A percentile compares a stretch with the other conserved stretches of the same genome.
phyloP scores from a whole-genome alignment of 352 stramenopile genomes.

The Hyaloperonospora arabidopsidis region DNA sequence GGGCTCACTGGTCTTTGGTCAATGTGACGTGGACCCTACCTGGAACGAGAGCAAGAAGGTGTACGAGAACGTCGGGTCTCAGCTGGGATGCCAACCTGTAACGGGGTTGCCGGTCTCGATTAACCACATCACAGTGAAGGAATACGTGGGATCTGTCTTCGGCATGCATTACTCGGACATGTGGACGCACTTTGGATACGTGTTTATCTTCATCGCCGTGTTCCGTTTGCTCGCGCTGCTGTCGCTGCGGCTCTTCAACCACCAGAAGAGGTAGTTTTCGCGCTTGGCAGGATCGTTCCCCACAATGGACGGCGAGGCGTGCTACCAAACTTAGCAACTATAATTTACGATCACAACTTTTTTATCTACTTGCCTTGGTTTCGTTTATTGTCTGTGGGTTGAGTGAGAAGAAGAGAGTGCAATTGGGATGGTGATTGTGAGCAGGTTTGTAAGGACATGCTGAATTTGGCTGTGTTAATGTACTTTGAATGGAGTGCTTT shows the following conservation, averaged over 20 bases:
- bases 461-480: too few species aligned
- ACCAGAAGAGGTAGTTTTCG: slow-evolving; percentile 1
- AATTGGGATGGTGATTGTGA: too few species aligned
- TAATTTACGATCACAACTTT: too few species aligned
- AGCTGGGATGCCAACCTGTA: slow-evolving; percentile 16
- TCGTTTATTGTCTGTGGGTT: too few species aligned
- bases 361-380: too few species aligned
- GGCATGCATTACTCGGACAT: slow-evolving; percentile 23
- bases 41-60: slow-evolving; percentile 15
- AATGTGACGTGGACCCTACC: slow-evolving; percentile 22
- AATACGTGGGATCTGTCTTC: slow-evolving; percentile 20
- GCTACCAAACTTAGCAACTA: too few species aligned
- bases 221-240: slow-evolving; percentile 1
- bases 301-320: too few species aligned
- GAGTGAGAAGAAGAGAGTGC: too few species aligned
- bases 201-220: slow-evolving; percentile 11
- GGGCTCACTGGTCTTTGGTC: slow-evolving; percentile 16
- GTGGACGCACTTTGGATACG: slow-evolving; percentile 28
- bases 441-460: too few species aligned
- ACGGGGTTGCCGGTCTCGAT: slow-evolving; percentile 15
- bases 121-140: slow-evolving; percentile 7
- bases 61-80: slow-evolving; percentile 19
- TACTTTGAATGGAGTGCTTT: too few species aligned
- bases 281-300: not conserved
- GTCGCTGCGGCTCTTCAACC: slow-evolving; percentile 1